Base-by-base conservation (phyloP, 2,329 filamentous ascomycete species). In the Fusarium brevicatenulatum region DNA sequence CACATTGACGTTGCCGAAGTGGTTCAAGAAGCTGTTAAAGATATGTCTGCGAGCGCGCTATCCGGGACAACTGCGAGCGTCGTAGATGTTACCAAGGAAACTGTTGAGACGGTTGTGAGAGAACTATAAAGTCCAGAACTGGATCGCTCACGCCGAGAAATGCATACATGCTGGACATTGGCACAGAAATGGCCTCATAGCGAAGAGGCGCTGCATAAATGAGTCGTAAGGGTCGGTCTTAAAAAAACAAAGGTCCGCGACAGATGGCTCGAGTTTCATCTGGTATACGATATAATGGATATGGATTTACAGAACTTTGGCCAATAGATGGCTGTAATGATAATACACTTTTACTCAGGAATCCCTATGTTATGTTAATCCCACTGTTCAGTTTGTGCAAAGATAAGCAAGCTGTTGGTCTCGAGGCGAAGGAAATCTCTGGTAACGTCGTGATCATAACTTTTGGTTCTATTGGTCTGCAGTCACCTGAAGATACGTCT, bases 1-100 rank as follows among this genome's bases (percentile, higher is more conserved):
- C 88, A 90, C 76, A 87, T 86, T 66, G 85, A 87, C 65, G 83
- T 87, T 47, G 85, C 75, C 7, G 78, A 77, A 28, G 79, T 78
- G 23, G 79, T 81, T 36, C 75, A 78, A 21, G 78, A 81, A 52
- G 78, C 77, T 18, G 76, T 82, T 44, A 78, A 77, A 71, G 79
- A 79, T 36, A 78, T 80, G 50, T 77, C 80, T 30, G 78, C 76
- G 43, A 77, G 78, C 44, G 77, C 78, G 42, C 72, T 81, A 34
- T 75, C 74, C 10, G 80, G 71, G 18, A 77, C 77, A 32, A 74
- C 76, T 21, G 71, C 67, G 43, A 76, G 75, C 23, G 75, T 74
- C 30, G 72, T 72, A 44, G 75, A 77, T 32, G 76, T 75, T 32
- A 64, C 66, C 15, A 78, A 73, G 65, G 75, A 76, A 60, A 69